A percentile compares a stretch with the other conserved stretches of the same genome.
Evolutionary conservation across 129 eudicot species (phyloP).

Genomic region (Dittrichia graveolens): DNA sequence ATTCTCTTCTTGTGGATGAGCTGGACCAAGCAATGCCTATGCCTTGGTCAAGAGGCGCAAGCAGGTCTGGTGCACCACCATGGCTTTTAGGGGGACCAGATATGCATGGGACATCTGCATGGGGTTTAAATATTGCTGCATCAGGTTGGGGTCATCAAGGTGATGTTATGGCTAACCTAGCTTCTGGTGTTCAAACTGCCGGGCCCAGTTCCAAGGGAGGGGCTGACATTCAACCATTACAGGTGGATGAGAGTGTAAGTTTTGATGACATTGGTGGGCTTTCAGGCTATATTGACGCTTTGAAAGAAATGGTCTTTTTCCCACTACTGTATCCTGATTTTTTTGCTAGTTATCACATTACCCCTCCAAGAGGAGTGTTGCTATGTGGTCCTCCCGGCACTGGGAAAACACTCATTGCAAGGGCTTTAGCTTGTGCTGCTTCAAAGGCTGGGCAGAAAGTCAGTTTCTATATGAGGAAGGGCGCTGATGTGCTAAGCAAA

Average conservation of each 20-base stretch:
- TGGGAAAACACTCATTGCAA: slow-evolving; percentile 90
- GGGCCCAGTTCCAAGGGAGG: slow-evolving; percentile 99
- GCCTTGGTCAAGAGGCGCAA: slow-evolving; percentile 91
- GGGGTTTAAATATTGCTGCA: slow-evolving; percentile 92
- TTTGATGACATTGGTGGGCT: slow-evolving; percentile 99
- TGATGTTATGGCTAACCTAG: slow-evolving; percentile 57
- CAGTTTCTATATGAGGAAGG: slow-evolving; percentile 97
- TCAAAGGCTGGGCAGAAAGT: slow-evolving; percentile 99
- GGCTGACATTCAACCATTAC: slow-evolving; percentile 97
- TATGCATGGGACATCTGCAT: slow-evolving; percentile 75
- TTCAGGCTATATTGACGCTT: slow-evolving; percentile 86
- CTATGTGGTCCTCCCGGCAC: slow-evolving; percentile 99
- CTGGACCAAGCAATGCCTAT: slow-evolving; percentile 93
- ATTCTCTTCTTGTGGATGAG: slow-evolving; percentile 97
- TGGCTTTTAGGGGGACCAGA: slow-evolving; percentile 96
- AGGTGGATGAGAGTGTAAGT: slow-evolving; percentile 84
- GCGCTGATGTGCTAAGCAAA: slow-evolving; percentile 98
- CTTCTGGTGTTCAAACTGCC: slow-evolving; percentile 87
- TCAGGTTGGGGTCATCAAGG: slow-evolving; percentile 96
- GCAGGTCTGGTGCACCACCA: slow-evolving; percentile 70
- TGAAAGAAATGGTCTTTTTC: slow-evolving; percentile 98
- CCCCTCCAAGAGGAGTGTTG: slow-evolving; percentile 97
- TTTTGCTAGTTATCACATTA: slow-evolving; percentile 88
- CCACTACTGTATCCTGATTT: slow-evolving; percentile 93
- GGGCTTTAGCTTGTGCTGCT: slow-evolving; percentile 99